These are phyloP conservation scores for Scheffersomyces quercinus DNA, from an alignment of 1,139 yeast species.

Conservation along the genomic window DNA sequence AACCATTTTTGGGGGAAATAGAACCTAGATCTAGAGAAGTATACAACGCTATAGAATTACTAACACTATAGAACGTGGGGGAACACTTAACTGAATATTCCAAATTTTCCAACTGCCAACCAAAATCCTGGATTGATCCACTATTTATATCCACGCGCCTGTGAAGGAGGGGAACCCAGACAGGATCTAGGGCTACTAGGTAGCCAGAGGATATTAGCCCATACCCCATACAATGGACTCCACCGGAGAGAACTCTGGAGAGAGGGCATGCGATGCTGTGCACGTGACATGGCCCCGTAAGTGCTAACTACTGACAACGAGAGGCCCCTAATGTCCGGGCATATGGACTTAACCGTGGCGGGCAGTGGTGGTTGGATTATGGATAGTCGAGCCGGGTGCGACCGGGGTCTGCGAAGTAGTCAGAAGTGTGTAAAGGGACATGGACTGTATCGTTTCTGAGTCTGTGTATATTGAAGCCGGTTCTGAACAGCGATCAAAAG, in stretches of 20 bases:
- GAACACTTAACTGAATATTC: not conserved
- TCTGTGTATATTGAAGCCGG: too few species aligned
- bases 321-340: not conserved
- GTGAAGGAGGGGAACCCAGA: too few species aligned
- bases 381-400: too few species aligned
- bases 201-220: not conserved
- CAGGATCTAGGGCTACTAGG: too few species aligned
- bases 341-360: not conserved
- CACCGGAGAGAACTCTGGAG: not conserved
- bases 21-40: not conserved
- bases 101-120: too few species aligned
- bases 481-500: too few species aligned
- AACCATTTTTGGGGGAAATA: constrained; percentile 26
- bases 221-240: not conserved
- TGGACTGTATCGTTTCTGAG: too few species aligned
- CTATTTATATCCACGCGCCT: too few species aligned
- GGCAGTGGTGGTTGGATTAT: too few species aligned
- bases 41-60: not conserved
- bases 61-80: constrained; percentile 1
- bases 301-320: not conserved
- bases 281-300: not conserved
- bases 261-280: not conserved
- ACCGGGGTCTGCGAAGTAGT: too few species aligned
- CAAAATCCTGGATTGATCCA: too few species aligned
- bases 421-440: too few species aligned